Evolutionary conservation across 2,329 filamentous ascomycete genomes (phyloP), one percentile per base, ranked within the genome.

Genomic region (Fusarium chaquense): DNA sequence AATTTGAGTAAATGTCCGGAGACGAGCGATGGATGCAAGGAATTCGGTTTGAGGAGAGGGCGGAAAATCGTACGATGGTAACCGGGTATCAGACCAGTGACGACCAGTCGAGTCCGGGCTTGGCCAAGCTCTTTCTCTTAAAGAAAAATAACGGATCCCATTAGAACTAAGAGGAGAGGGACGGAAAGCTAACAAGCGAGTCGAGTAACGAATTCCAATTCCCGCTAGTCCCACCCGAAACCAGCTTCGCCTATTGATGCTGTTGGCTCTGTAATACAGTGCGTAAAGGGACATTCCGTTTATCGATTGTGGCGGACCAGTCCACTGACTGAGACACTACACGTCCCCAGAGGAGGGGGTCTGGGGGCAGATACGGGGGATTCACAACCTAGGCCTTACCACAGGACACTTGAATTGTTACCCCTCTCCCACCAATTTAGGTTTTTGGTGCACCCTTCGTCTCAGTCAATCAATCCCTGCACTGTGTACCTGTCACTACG

Each of bases 51-150:
- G 73, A 67, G 70, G 69, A 72, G 70, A 71, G 59, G 65, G 69
- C 51, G 56, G 51, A 64, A 69, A 75, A 77, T 77, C 76, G 76
- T 77, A 78, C 74, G 75, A 77, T 76, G 70, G 70, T 68, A 69
- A 68, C 64, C 53, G 61, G 66, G 70, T 67, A 76, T 76, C 73
- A 76, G 75, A 66, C 74, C 74, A 76, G 71, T 60, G 71, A 67
- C 58, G 63, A 60, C 67, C 62, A 72, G 68, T 70, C 60, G 33
- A 71, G 60, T 71, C 54, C 53, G 53, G 57, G 68, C 68, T 71
- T 71, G 67, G 63, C 67, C 51, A 64, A 76, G 71, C 59, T 70
- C 58, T 35, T 38, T 56, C 57, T 63, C 61, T 61, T 41, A 45
- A 47, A 38, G 22, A 46, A 44, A 47, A 36, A 52, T 18, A 36